Conservation (phyloP, 2,329 filamentous ascomycete genomes). For the Alternaria sp. region DNA sequence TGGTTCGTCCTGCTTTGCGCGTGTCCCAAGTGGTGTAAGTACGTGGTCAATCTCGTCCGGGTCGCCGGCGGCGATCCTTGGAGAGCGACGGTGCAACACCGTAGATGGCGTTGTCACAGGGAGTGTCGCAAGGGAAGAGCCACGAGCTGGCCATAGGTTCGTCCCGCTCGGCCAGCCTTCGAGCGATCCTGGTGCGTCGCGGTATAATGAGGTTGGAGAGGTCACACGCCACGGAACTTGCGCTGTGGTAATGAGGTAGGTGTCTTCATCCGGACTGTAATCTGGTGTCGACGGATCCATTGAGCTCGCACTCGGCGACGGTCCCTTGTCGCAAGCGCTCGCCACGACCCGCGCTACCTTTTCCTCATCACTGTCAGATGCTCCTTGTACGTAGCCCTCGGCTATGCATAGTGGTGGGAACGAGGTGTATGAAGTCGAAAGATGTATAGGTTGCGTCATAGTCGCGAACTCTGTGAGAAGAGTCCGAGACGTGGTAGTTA, state of each 20-base stretch:
- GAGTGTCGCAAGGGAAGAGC: background rate
- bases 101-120: background rate
- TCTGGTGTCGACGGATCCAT: background rate
- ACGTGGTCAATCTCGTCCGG: background rate
- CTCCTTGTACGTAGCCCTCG: background rate
- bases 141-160: background rate
- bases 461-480: background rate
- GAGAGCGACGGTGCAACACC: background rate
- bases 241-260: background rate
- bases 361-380: background rate
- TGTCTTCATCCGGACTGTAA: background rate
- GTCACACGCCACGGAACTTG: background rate
- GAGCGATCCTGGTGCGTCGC: background rate
- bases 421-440: background rate
- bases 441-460: background rate
- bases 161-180: background rate
- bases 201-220: background rate
- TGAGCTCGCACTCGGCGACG: background rate
- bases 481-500: background rate
- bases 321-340: background rate
- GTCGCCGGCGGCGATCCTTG: fast-evolving
- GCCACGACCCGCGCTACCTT: background rate
- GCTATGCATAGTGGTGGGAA: background rate
- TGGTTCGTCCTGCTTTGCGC: background rate
- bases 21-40: background rate